A percentile compares a stretch with the other conserved stretches of the same genome.
Evolutionary conservation across 768 basidiomycete genomes (phyloP).

Genomic region (Leccinum subgranulosum): DNA sequence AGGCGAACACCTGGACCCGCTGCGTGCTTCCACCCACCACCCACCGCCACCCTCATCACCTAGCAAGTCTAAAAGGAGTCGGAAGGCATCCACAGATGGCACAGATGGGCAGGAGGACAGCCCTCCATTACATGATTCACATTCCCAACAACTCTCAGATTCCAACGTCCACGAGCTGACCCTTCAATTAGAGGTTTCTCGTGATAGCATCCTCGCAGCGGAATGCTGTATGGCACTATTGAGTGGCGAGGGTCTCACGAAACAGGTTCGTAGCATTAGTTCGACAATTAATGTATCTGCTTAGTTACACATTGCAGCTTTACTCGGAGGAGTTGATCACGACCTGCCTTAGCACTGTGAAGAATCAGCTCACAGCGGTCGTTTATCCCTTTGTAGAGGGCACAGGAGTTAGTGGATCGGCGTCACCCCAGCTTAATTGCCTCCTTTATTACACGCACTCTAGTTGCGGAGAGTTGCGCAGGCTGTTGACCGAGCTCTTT

Average conservation of each 20-base stretch:
- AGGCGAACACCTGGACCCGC: slow-evolving; percentile 74
- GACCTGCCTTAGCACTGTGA: slow-evolving; percentile 69
- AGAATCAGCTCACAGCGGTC: slow-evolving; percentile 74
- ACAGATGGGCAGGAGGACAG: slow-evolving; percentile 1
- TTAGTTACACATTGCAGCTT: slow-evolving; percentile 43
- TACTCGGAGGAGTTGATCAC: slow-evolving; percentile 93
- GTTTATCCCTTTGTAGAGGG: slow-evolving; percentile 88
- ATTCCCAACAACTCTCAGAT: slow-evolving; percentile 37
- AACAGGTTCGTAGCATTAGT: slow-evolving; percentile 58
- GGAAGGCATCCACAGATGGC: slow-evolving; percentile 26
- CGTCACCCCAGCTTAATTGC: slow-evolving; percentile 49
- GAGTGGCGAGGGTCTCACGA: slow-evolving; percentile 74
- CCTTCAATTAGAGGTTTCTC: slow-evolving; percentile 53
- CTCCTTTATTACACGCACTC: slow-evolving; percentile 44
- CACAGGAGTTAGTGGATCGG: slow-evolving; percentile 38
- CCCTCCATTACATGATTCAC: slow-evolving; percentile 4
- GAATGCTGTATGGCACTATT: slow-evolving; percentile 81
- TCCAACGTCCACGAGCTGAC: slow-evolving; percentile 50
- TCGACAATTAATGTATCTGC: neutral
- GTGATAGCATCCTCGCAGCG: slow-evolving; percentile 76
- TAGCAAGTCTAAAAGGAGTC: slow-evolving; percentile 45
- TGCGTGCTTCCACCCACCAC: slow-evolving; percentile 37
- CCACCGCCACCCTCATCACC: slow-evolving; percentile 35
- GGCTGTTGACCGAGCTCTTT: slow-evolving; percentile 63
- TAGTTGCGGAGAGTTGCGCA: slow-evolving; percentile 36